Base-by-base conservation (phyloP, 2,329 filamentous ascomycete species). In the Aspergillus thermomutatus region DNA sequence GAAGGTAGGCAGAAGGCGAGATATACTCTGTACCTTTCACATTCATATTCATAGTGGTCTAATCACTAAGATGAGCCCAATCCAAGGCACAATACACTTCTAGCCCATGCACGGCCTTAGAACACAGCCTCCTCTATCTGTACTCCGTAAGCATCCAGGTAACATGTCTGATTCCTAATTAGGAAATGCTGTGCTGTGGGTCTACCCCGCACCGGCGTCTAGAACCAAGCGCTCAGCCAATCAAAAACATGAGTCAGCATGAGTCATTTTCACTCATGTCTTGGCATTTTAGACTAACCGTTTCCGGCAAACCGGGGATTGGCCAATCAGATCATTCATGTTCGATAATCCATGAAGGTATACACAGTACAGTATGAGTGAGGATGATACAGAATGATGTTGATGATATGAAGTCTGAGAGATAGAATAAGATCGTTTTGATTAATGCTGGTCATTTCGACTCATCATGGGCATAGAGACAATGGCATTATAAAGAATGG, bases 231-330 rank as follows among this genome's bases (percentile, higher is more conserved):
- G 14, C 14, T 17, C 4, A 5, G 2, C 43, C 43, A 46, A 46
- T 46, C 9, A 25, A 46, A 46, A 26, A 1, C 11, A 45, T 57
- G 49, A 54, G 26, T 41, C 31, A 57, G 14, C 49, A 57, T 57
- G 55, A 57, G 17, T 58, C 56, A 58, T 56, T 46, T 34, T 58
- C 11, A 40, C 53, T 50, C 53, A 49, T 37, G 10, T 14, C 8
- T 25, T 14, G 11, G 45, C 49, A 49, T 31, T 23, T 21, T 1
- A 37, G 34, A 28, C 34, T 58, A 58, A 45, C n/a, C 14, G 9
- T 37, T 55, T 40, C 37, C n/a, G 9, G 8, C 1, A 1, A 27
- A 37, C 47, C 55, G 6, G 5, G 43, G 19, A 55, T 40, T 28
- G 11, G 21, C 41, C 50, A 52, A 37, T 49, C 45, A 48, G 17